Percentiles rank a stretch among this genome's conserved stretches.
Conservation (phyloP, 2,329 filamentous ascomycete genomes). For the Verticillium alfalfae region DNA sequence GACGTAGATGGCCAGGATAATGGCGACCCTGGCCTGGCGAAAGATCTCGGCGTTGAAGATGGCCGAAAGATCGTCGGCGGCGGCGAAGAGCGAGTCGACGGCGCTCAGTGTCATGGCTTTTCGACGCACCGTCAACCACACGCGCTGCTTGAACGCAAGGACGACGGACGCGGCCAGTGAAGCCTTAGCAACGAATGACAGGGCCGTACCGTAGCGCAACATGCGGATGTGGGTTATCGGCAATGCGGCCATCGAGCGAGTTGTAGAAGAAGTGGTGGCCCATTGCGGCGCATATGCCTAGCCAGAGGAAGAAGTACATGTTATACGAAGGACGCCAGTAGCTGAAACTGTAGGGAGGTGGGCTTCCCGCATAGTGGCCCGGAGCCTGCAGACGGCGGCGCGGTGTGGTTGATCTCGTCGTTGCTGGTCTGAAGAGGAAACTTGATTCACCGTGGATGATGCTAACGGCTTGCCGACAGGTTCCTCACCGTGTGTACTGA, state of each 20-base stretch:
- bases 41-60: conserved; percentile 23
- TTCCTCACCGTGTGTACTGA: not conserved
- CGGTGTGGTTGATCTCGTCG: not conserved
- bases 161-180: conserved; percentile 24
- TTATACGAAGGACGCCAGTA: conserved; percentile 29
- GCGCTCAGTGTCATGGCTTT: conserved; percentile 13
- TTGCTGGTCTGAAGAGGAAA: not conserved
- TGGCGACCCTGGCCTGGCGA: conserved; percentile 22
- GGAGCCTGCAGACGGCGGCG: conserved; percentile 16
- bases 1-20: conserved; percentile 25
- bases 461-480: not conserved
- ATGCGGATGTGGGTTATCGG: conserved; percentile 25
- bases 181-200: conserved; percentile 30
- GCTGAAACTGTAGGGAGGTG: conserved; percentile 17
- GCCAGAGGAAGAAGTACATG: conserved; percentile 26
- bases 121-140: conserved; percentile 15
- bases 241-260: conserved; percentile 20
- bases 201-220: conserved; percentile 26
- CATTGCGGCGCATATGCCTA: conserved; percentile 23
- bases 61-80: conserved; percentile 22
- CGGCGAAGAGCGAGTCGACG: conserved; percentile 23
- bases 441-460: not conserved
- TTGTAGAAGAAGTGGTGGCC: conserved; percentile 29
- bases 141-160: conserved; percentile 15
- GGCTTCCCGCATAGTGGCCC: conserved; percentile 6